Percentiles rank a stretch among this genome's conserved stretches.
phyloP scores from a whole-genome alignment of 192 early-diverging fungal species.

The Coemansia sp. region DNA sequence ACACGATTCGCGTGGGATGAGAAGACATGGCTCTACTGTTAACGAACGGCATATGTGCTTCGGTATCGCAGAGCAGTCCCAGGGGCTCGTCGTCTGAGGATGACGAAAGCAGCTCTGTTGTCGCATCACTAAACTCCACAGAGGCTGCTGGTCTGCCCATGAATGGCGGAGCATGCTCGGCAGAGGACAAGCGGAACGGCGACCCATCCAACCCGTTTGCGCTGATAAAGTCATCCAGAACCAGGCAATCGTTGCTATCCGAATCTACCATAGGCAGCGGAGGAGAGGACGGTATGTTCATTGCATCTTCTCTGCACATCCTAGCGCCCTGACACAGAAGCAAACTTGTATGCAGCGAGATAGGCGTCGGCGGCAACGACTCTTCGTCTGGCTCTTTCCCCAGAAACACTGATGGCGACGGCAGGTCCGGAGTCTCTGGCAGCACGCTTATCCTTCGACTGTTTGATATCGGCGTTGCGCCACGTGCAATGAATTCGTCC shows the following conservation, averaged over 20 bases:
- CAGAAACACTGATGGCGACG: constrained; percentile 36
- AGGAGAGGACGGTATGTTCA: constrained; percentile 49
- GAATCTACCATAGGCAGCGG: background rate
- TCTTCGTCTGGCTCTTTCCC: background rate
- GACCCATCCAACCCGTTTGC: background rate
- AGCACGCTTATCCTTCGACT: background rate
- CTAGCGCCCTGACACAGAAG: background rate
- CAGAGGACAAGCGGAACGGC: background rate
- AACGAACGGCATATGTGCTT: too few relatives aligned
- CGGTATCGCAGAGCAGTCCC: too few relatives aligned
- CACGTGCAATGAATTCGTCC: background rate
- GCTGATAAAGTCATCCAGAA: constrained; percentile 15
- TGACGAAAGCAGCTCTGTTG: constrained; percentile 31
- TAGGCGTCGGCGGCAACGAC: background rate
- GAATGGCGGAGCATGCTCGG: background rate
- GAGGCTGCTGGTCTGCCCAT: background rate
- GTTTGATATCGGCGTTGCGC: background rate
- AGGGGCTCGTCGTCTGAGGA: constrained; percentile 7
- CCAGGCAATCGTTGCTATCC: constrained; percentile 14
- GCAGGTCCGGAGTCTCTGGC: constrained; percentile 42
- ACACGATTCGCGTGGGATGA: too few relatives aligned
- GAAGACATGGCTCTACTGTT: too few relatives aligned
- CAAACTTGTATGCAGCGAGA: background rate
- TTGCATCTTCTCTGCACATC: constrained; percentile 13
- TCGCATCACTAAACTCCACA: constrained; percentile 13